Percentiles rank a stretch among this genome's conserved stretches.
These are phyloP conservation scores for Veloboletus limbatus DNA, from an alignment of 1,284 basidiomycete species.

Conservation along the genomic window DNA sequence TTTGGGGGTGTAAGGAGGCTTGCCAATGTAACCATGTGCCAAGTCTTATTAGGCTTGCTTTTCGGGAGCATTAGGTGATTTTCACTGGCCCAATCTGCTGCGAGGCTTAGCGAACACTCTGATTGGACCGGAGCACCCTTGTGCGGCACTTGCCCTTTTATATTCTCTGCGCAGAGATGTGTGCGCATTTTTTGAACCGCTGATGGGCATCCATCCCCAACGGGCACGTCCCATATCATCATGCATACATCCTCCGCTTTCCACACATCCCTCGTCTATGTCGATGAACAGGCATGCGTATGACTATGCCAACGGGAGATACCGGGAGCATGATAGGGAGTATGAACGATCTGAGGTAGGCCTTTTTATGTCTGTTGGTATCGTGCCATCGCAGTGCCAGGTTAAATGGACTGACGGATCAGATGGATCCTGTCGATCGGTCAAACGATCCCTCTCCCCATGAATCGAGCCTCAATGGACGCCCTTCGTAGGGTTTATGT, in stretches of 20 bases:
- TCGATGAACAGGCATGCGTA: conserved; percentile 27
- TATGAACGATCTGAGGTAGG: conserved; percentile 24
- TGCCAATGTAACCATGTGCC: too few relatives aligned
- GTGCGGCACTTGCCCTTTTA: too few relatives aligned
- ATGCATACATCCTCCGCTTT: conserved; percentile 14
- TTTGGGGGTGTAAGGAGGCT: too few relatives aligned
- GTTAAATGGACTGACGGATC: background rate
- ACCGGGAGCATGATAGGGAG: conserved; percentile 27
- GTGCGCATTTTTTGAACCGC: too few relatives aligned
- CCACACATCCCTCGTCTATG: conserved; percentile 4
- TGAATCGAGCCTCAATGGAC: conserved; percentile 28
- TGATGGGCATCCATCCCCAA: conserved; percentile 32
- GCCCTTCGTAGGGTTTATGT: conserved; percentile 14
- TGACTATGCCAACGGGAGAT: conserved; percentile 28
- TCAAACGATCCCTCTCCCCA: conserved; percentile 22
- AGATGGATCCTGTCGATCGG: conserved; percentile 17
- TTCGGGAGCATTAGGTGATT: too few relatives aligned
- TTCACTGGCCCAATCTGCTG: too few relatives aligned
- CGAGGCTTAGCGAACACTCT: too few relatives aligned
- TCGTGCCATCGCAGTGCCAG: background rate
- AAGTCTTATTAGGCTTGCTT: too few relatives aligned
- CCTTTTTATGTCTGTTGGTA: too few relatives aligned
- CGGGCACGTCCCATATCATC: conserved; percentile 20
- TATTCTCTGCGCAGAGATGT: too few relatives aligned
- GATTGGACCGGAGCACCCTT: too few relatives aligned